phyloP scores from a whole-genome alignment of 73 alveolate species.

The Stentor roeselii region DNA sequence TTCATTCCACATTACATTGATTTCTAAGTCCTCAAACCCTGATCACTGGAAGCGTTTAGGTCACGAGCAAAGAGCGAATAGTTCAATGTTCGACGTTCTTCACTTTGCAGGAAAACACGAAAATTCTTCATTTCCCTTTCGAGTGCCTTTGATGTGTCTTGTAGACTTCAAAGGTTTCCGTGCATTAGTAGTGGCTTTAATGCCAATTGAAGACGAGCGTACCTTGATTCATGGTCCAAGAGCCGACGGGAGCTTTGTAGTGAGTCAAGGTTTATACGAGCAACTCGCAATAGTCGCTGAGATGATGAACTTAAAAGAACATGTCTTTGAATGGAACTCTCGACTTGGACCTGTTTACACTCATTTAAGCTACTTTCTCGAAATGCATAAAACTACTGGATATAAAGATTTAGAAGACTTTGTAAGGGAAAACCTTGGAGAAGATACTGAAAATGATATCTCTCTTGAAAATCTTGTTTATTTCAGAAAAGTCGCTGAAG shows the following conservation, averaged over 20 bases:
- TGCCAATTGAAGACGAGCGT: slow-evolving; percentile 39
- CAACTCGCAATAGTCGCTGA: slow-evolving; percentile 42
- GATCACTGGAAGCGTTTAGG: slow-evolving; percentile 50
- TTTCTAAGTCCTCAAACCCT: neutral
- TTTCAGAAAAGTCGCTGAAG: slow-evolving; percentile 48
- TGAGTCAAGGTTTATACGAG: slow-evolving; percentile 28
- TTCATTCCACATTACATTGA: neutral
- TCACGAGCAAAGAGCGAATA: slow-evolving; percentile 54
- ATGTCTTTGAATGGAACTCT: slow-evolving; percentile 31
- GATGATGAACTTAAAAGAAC: slow-evolving; percentile 47
- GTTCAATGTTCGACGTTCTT: slow-evolving; percentile 53
- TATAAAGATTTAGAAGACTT: slow-evolving; percentile 41
- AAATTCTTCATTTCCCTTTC: neutral
- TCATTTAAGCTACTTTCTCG: slow-evolving; percentile 46
- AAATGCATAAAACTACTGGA: slow-evolving; percentile 37
- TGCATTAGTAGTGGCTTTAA: slow-evolving; percentile 39
- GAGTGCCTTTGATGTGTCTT: slow-evolving; percentile 44
- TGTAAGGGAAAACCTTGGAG: slow-evolving; percentile 35
- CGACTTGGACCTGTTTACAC: slow-evolving; percentile 37
- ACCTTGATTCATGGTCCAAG: slow-evolving; percentile 30
- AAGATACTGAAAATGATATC: slow-evolving; percentile 40
- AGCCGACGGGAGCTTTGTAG: slow-evolving; percentile 34
- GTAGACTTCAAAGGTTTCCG: slow-evolving; percentile 62
- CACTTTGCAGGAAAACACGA: slow-evolving; percentile 47
- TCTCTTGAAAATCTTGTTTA: slow-evolving; percentile 41